Percentiles rank a stretch among this genome's conserved stretches.
These are phyloP conservation scores for Komagataea norvegica DNA, from an alignment of 1,139 yeast genomes.

Conservation along the genomic window DNA sequence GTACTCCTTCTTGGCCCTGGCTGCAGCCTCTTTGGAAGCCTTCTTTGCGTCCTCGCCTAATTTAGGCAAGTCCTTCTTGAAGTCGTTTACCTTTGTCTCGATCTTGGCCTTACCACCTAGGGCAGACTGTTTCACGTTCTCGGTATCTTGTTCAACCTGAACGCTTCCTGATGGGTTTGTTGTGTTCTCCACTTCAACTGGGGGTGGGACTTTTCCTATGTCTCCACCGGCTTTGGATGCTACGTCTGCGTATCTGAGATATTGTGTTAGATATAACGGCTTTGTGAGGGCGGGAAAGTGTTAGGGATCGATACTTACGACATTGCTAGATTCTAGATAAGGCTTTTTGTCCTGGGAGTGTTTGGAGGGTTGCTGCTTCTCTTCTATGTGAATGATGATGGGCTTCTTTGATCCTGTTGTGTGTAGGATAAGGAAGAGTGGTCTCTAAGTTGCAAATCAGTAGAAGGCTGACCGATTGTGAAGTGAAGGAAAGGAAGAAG, in stretches of 20 bases:
- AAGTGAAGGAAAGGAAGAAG: no score
- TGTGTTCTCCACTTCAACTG: conserved; percentile 10
- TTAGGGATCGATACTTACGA: no score
- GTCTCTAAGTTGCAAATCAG: no score
- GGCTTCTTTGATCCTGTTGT: no score
- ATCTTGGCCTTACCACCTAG: conserved; percentile 18
- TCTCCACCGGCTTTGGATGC: conserved; percentile 12
- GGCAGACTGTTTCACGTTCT: conserved; percentile 16
- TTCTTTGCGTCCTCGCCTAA: conserved; percentile 17
- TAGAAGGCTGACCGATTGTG: no score
- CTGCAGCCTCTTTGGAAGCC: conserved; percentile 22
- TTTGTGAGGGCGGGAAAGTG: no score
- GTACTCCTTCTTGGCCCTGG: conserved; percentile 24
- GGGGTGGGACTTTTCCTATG: conserved; percentile 8
- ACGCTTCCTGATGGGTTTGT: conserved; percentile 15
- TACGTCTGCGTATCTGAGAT: conserved; percentile 18
- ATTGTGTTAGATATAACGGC: no score
- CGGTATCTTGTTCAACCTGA: conserved; percentile 13
- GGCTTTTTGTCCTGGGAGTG: no score
- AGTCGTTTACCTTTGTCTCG: conserved; percentile 17
- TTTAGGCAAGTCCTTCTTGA: conserved; percentile 17
- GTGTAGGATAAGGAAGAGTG: no score
- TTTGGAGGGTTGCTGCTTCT: no score
- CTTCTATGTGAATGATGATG: no score
- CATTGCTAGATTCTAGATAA: no score